Base-by-base conservation (phyloP, 2,329 filamentous ascomycete species). In the Pseudopithomyces chartarum region DNA sequence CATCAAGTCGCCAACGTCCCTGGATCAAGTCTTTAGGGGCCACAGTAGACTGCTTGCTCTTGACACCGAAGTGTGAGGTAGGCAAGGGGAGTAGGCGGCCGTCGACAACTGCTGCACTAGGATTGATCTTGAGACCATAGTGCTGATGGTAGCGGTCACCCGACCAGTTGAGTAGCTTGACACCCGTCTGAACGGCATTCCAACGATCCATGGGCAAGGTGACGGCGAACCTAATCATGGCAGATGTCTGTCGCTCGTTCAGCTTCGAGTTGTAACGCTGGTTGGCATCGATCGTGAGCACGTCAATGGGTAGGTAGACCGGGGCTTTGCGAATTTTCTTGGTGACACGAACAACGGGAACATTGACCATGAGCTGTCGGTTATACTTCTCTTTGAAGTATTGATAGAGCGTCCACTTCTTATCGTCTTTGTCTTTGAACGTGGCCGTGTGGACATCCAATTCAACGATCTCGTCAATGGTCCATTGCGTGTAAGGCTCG, bases 181-280 rank as follows among this genome's bases (percentile, higher is more conserved):
- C 84, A 15, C 90, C 90, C 3, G 84, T 73, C 47, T 87, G 78
- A 64, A 98, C 92, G 19, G 90, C 85, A 0, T 73, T 65, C 62
- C 86, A 84, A n/a, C 95, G 90, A 29, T 87, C 73, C 0, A 74
- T 72, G 0, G 95, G 95, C 1, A 88, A 84, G 6, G 90, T 91
- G 4, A 97, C 94, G 0, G 94, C 93, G 67, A 94, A 92, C 74
- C 90, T 94, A 79, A 99, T 97, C 95, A 99, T 99, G 5, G 84
- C 78, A 0, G 88, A 80, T 0, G 94, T 97, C 78, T 96, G 82
- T 0, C 70, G 67, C 53, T 87, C 84, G 49, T 81, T 82, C 45
- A 87, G 71, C 74, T 88, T 88, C 70, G 76, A 82, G 2, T 77
- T 78, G 65, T 85, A 87, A 2, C 83, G 81, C 71, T 87, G 84